A percentile compares a stretch with the other conserved stretches of the same genome.
These are phyloP conservation scores for Pulveroboletus sp. DNA, from an alignment of 768 basidiomycete species.

Conservation along the genomic window DNA sequence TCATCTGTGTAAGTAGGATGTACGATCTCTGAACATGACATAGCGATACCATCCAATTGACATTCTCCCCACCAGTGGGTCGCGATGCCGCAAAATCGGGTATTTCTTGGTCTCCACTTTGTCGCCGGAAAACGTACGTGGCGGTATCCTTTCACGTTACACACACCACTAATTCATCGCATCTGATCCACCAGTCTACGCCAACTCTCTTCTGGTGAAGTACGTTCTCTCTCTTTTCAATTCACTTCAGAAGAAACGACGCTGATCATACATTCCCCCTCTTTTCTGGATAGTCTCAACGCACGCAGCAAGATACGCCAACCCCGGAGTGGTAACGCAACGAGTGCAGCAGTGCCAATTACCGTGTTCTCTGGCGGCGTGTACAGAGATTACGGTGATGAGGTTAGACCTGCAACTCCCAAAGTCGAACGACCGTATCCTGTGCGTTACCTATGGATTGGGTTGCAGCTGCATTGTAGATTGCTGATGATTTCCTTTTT, in stretches of 20 bases:
- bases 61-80: conserved; percentile 10
- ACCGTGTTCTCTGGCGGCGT: not conserved
- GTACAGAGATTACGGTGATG: not conserved
- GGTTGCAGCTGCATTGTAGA: not conserved
- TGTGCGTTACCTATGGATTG: not conserved
- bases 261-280: not conserved
- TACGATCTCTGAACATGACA: not conserved
- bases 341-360: conserved; percentile 1
- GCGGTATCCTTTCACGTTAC: not conserved
- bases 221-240: conserved; percentile 2
- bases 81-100: conserved; percentile 18
- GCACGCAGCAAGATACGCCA: conserved; percentile 11
- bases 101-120: conserved; percentile 23
- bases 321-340: not conserved
- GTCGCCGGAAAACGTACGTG: conserved; percentile 19
- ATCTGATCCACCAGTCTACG: conserved; percentile 11
- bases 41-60: not conserved
- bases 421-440: not conserved
- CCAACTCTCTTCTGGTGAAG: conserved; percentile 24
- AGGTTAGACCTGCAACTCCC: not conserved
- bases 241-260: not conserved
- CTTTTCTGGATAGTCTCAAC: conserved; percentile 13
- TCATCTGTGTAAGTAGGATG: conserved; percentile 16
- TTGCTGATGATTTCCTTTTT: not conserved
- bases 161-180: not conserved